Percentiles rank a stretch among this genome's conserved stretches.
phyloP scores from a whole-genome alignment of 495 filamentous ascomycete genomes.

The Acidomyces sp. region DNA sequence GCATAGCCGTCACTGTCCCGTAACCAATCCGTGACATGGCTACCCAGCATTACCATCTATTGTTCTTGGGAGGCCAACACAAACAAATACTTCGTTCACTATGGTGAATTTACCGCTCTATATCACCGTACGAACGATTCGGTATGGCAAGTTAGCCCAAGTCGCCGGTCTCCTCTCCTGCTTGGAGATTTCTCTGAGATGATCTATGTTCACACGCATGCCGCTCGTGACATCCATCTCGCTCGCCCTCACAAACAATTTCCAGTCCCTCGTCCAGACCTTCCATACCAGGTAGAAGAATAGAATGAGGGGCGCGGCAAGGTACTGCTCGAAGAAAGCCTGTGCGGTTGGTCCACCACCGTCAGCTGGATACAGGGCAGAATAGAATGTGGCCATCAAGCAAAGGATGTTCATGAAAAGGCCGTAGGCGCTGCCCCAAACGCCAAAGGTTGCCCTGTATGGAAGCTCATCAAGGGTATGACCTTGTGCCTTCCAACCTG shows the following conservation, averaged over 20 bases:
- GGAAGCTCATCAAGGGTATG: conserved; percentile 56
- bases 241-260: conserved; percentile 8
- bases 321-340: conserved; percentile 22
- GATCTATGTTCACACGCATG: conserved; percentile 14
- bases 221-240: conserved; percentile 22
- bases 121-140: too few species aligned
- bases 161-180: too few species aligned
- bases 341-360: conserved; percentile 16
- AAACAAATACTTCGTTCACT: too few species aligned
- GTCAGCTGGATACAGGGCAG: conserved; percentile 3
- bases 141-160: too few species aligned
- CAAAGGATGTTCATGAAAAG: conserved; percentile 35
- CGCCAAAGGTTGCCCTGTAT: conserved; percentile 51
- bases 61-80: too few species aligned
- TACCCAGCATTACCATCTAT: too few species aligned
- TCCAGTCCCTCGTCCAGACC: conserved; percentile 16
- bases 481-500: conserved; percentile 50
- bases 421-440: conserved; percentile 54
- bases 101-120: too few species aligned
- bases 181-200: neutral
- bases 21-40: too few species aligned
- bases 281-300: conserved; percentile 21
- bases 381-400: neutral
- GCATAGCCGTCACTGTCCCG: too few species aligned
- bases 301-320: conserved; percentile 20